A percentile compares a stretch with the other conserved stretches of the same genome.
phyloP scores from a whole-genome alignment of 805 yeast genomes.

The Blastobotrys chiropterorum region DNA sequence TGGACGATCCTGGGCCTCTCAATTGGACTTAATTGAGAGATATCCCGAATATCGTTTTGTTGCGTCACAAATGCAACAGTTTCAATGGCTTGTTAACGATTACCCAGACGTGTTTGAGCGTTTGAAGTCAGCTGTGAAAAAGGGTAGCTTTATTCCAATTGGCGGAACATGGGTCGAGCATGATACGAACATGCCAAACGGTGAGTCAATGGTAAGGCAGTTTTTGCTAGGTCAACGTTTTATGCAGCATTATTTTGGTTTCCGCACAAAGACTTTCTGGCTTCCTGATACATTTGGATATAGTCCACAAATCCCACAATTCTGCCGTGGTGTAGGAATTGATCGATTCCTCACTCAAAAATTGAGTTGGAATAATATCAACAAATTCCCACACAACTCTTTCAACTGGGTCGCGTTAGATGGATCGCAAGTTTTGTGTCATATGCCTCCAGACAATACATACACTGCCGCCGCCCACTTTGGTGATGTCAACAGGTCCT shows the following conservation, averaged over 20 bases:
- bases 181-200: constrained; percentile 93
- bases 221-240: constrained; percentile 86
- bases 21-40: constrained; percentile 71
- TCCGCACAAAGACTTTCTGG: constrained; percentile 77
- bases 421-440: constrained; percentile 87
- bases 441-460: constrained; percentile 97
- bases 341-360: constrained; percentile 86
- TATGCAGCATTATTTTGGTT: constrained; percentile 73
- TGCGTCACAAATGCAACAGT: constrained; percentile 95
- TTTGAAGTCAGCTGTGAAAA: constrained; percentile 47
- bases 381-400: constrained; percentile 80
- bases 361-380: constrained; percentile 93
- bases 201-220: constrained; percentile 86
- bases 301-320: constrained; percentile 90
- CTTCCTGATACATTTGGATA: constrained; percentile 97
- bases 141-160: constrained; percentile 76
- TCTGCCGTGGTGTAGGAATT: constrained; percentile 82
- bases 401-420: constrained; percentile 95
- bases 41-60: constrained; percentile 93
- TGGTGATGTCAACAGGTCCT: constrained; percentile 83
- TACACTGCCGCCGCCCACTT: constrained; percentile 90
- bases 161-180: constrained; percentile 99
- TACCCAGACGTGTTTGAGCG: constrained; percentile 74
- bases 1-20: constrained; percentile 94
- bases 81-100: constrained; percentile 80